Conservation (phyloP, 768 basidiomycete genomes). For the Dentipellis sp. region DNA sequence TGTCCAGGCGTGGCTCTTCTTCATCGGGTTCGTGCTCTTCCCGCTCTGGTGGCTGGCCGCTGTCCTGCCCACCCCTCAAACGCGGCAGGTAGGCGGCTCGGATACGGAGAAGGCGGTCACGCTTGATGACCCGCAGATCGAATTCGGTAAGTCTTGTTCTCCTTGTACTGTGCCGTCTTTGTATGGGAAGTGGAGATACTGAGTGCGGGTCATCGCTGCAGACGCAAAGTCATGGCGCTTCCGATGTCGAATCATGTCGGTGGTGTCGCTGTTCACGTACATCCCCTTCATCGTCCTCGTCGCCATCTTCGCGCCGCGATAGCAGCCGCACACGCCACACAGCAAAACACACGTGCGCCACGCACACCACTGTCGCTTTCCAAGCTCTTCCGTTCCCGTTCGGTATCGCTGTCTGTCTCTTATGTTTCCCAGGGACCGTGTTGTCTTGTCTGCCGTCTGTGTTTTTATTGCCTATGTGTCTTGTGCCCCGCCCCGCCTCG, state of each 20-base stretch:
- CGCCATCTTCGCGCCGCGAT: slow-evolving; percentile 42
- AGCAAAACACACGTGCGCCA: too few relatives aligned
- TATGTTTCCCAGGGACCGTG: not conserved
- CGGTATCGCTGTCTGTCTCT: too few relatives aligned
- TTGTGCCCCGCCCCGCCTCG: too few relatives aligned
- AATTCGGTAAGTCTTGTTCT: slow-evolving; percentile 44
- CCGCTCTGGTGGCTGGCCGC: slow-evolving; percentile 61
- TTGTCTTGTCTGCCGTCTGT: too few relatives aligned
- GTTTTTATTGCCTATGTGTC: not conserved
- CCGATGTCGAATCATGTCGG: slow-evolving; percentile 67
- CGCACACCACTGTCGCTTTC: too few relatives aligned
- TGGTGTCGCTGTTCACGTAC: slow-evolving; percentile 62
- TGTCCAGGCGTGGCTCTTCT: slow-evolving; percentile 71
- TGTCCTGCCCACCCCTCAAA: slow-evolving; percentile 48
- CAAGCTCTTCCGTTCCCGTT: too few relatives aligned
- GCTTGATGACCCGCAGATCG: slow-evolving; percentile 73
- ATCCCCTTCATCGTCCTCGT: slow-evolving; percentile 71
- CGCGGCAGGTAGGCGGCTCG: slow-evolving; percentile 49
- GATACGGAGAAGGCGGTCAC: slow-evolving; percentile 59
- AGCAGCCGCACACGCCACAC: not conserved
- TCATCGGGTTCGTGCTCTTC: slow-evolving; percentile 54
- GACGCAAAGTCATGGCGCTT: slow-evolving; percentile 69
- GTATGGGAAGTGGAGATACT: slow-evolving; percentile 2
- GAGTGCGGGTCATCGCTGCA: slow-evolving; percentile 20
- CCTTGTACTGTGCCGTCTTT: not conserved